Conservation (phyloP, 208 protist species). For the Wallacemonas sp. region DNA sequence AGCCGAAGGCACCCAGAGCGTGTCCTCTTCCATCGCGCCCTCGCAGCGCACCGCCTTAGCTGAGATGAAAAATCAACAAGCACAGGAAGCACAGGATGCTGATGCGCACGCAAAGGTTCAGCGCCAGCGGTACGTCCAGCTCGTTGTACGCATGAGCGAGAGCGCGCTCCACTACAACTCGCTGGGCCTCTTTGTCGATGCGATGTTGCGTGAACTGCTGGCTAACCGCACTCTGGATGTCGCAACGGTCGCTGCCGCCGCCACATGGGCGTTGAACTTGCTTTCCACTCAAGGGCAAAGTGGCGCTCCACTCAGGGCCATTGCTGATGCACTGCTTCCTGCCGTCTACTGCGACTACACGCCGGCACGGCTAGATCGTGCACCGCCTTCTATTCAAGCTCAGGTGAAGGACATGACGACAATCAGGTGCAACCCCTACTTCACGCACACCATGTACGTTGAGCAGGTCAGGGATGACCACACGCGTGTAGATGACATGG, state of each 20-base stretch:
- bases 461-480: constrained; percentile 53
- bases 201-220: constrained; percentile 65
- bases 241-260: constrained; percentile 48
- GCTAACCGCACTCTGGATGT: constrained; percentile 24
- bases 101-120: constrained; percentile 52
- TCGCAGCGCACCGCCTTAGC: constrained; percentile 20
- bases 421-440: constrained; percentile 71
- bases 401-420: constrained; percentile 47
- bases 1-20: neutral
- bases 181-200: constrained; percentile 75
- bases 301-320: constrained; percentile 25
- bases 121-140: constrained; percentile 73
- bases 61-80: constrained; percentile 20
- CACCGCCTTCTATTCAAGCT: constrained; percentile 52
- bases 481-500: constrained; percentile 29
- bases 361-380: constrained; percentile 29
- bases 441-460: constrained; percentile 83
- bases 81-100: constrained; percentile 28
- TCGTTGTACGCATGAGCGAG: constrained; percentile 45
- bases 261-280: constrained; percentile 75
- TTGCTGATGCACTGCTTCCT: constrained; percentile 62
- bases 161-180: constrained; percentile 62
- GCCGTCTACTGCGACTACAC: constrained; percentile 78
- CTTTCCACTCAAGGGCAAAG: constrained; percentile 33
- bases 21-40: neutral